Base-by-base conservation (phyloP, 495 filamentous ascomycete species). In the Beverwykella pulmonaria region DNA sequence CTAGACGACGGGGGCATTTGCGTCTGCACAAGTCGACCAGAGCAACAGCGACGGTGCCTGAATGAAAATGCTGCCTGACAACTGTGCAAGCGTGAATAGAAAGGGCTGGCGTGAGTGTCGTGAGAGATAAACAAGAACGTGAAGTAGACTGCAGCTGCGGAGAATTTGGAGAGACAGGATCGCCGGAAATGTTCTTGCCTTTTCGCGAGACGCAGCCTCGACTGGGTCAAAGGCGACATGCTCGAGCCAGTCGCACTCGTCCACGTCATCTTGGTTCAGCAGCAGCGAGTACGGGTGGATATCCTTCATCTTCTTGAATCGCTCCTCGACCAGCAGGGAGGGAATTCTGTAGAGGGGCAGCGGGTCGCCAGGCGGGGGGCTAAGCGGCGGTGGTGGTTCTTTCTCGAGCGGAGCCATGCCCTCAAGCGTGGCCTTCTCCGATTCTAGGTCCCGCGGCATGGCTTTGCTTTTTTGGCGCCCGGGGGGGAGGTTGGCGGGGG, bases 211-310 rank as follows among this genome's bases (percentile, higher is more conserved):
- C 66, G 88, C 89, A 39, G 91, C 82, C 76, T 96, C 88, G 6
- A 81, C 77, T 64, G 90, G 79, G 0, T 86, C 82, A 70, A 97
- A 96, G 1, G 88, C 85, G 0, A 82, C 84, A 52, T 87, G 85
- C 76, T 97, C 93, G 34, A 97, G 82, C 15, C 79, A 79, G 26
- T 92, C 78, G 75, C 90, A 93, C 22, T 89, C 86, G 0, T 94
- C 90, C 12, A 92, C 78, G 72, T 96, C 90, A 0, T 86, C 86
- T 49, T 85, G 75, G 25, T 84, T 89, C 36, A 97, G 82, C 17
- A 88, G 83, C 63, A 90, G 86, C 5, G 88, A 84, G 59, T 89
- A 90, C 1, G 90, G 90, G 69, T 88, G 84, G 61, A 88, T 71
- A 41, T 70, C 62, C 61, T 48, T 67, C 61, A 63, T 59, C 36